phyloP scores from a whole-genome alignment of 768 basidiomycete genomes.

The Coprinellus micaceus region DNA sequence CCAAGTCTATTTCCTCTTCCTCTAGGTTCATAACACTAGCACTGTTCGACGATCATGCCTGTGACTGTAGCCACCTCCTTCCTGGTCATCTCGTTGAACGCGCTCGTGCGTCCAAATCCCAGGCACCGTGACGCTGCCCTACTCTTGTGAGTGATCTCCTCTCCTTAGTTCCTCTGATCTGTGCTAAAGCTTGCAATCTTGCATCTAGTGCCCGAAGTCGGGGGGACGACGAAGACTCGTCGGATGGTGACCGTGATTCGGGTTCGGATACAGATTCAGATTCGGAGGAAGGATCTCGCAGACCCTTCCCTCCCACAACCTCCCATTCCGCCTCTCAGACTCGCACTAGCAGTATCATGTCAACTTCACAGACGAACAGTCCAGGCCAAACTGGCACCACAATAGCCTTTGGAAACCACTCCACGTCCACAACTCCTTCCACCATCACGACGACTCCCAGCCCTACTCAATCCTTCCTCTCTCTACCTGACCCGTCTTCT shows the following conservation, averaged over 20 bases:
- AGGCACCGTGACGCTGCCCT: not conserved
- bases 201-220: not conserved
- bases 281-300: slow-evolving; percentile 3
- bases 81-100: not conserved
- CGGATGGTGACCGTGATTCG: slow-evolving; percentile 12
- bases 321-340: not conserved
- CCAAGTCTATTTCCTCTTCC: not conserved
- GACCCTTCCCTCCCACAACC: slow-evolving; percentile 1
- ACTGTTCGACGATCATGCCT: slow-evolving; percentile 1
- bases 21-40: slow-evolving; percentile 1
- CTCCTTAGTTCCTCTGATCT: not conserved
- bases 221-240: slow-evolving; percentile 1
- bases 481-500: not conserved
- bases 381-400: slow-evolving; percentile 1
- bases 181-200: not conserved
- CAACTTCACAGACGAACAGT: not conserved
- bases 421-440: not conserved
- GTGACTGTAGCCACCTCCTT: slow-evolving; percentile 3
- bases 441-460: not conserved
- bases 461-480: not conserved
- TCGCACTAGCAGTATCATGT: slow-evolving; percentile 1
- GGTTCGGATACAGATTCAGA: slow-evolving; percentile 10
- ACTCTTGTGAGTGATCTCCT: not conserved
- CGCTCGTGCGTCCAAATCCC: not conserved
- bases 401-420: not conserved